phyloP scores from a whole-genome alignment of 2,329 filamentous ascomycete genomes.

The Stagonosporopsis cucurbitacearum region DNA sequence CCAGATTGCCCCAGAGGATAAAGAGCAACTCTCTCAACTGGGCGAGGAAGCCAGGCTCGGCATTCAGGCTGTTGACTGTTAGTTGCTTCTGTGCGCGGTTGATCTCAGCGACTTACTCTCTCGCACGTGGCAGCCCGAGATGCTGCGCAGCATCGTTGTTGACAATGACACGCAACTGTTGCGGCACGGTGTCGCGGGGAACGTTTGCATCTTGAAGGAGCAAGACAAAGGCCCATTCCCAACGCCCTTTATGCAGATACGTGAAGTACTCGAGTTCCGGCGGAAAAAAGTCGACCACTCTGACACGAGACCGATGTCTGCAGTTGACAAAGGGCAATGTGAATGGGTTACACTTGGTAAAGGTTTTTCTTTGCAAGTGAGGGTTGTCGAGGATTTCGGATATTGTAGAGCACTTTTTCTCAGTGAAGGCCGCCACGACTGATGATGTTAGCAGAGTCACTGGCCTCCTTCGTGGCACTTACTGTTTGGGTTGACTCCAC shows the following conservation, averaged over 20 bases:
- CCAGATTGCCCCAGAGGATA: constrained; percentile 81
- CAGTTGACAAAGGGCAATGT: constrained; percentile 74
- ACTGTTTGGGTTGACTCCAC: constrained; percentile 51
- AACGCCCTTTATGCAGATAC: constrained; percentile 59
- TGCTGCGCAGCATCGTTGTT: constrained; percentile 64
- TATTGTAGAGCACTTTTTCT: constrained; percentile 38
- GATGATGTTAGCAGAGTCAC: neutral
- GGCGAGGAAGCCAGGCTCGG: constrained; percentile 56
- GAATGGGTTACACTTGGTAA: constrained; percentile 48
- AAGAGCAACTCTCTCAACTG: constrained; percentile 74
- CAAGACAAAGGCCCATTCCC: constrained; percentile 87
- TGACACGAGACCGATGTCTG: constrained; percentile 72
- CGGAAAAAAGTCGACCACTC: constrained; percentile 85
- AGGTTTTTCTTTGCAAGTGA: constrained; percentile 46
- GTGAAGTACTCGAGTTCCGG: constrained; percentile 74
- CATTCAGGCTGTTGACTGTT: constrained; percentile 59
- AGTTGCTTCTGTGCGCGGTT: neutral
- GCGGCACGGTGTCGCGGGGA: constrained; percentile 31
- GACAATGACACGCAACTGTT: constrained; percentile 70
- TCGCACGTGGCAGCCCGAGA: constrained; percentile 62
- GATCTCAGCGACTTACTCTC: constrained; percentile 55
- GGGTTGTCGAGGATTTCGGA: constrained; percentile 58
- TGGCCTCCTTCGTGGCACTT: constrained; percentile 21
- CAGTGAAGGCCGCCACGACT: constrained; percentile 34
- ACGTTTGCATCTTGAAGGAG: constrained; percentile 72